phyloP scores from a whole-genome alignment of 331 rosid genomes.

The Pyrus hybrid region DNA sequence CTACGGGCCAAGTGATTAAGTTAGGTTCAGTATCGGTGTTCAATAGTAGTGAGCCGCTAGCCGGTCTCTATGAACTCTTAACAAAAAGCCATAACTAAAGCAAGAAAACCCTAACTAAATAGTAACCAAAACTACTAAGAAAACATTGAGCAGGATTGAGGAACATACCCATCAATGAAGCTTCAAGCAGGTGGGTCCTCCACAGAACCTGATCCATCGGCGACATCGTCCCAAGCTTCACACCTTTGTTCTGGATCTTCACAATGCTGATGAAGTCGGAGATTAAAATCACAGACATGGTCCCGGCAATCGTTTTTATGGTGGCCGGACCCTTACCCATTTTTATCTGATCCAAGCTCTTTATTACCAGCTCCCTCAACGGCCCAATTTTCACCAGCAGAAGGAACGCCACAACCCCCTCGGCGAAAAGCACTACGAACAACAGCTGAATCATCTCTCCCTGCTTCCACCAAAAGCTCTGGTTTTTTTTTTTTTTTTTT shows the following conservation, averaged over 20 bases:
- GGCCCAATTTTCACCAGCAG: constrained; percentile 70
- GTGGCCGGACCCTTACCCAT: constrained; percentile 74
- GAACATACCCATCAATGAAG: constrained; percentile 61
- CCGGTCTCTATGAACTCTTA: too few species aligned
- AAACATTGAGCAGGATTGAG: not conserved
- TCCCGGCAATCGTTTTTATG: constrained; percentile 63
- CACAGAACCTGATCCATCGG: constrained; percentile 89
- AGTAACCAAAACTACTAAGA: not conserved
- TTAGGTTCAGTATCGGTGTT: too few species aligned
- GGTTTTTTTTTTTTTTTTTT: not conserved
- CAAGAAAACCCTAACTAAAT: not conserved
- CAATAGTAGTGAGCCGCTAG: too few species aligned
- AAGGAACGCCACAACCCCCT: constrained; percentile 54
- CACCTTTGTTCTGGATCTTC: constrained; percentile 89
- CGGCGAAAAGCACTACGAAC: constrained; percentile 63
- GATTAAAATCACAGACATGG: constrained; percentile 64
- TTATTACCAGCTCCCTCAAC: constrained; percentile 69
- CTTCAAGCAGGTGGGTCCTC: constrained; percentile 87
- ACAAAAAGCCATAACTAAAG: too few species aligned
- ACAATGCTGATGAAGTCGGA: constrained; percentile 66
- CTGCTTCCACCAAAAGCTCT: constrained; percentile 16
- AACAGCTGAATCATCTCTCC: constrained; percentile 61
- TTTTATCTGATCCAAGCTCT: constrained; percentile 71
- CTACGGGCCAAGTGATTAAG: too few species aligned
- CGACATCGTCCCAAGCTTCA: constrained; percentile 77